Evolutionary conservation across 805 yeast genomes (phyloP).

Genomic region (Grigorovia transvaalensis): DNA sequence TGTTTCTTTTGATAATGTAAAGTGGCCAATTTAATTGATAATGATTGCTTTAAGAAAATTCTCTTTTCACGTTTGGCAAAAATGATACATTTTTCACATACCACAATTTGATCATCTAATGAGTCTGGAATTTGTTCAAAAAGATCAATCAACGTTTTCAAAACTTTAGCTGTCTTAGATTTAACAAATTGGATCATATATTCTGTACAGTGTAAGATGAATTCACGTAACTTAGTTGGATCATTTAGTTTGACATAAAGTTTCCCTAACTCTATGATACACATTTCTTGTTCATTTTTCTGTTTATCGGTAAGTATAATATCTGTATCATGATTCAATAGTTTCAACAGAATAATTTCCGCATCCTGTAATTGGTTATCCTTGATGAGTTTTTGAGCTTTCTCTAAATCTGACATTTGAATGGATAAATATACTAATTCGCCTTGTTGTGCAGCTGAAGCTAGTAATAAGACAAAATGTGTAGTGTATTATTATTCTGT

Average conservation of each 20-base stretch:
- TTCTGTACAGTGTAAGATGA: slow-evolving; percentile 58
- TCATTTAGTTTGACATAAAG: slow-evolving; percentile 46
- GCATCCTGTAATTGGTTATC: slow-evolving; percentile 45
- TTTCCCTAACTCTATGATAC: slow-evolving; percentile 67
- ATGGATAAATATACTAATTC: too few relatives aligned
- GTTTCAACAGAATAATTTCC: slow-evolving; percentile 45
- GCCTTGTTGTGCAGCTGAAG: too few relatives aligned
- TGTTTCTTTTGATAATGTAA: slow-evolving; percentile 55
- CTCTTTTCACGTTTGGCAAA: slow-evolving; percentile 83
- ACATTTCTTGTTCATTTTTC: slow-evolving; percentile 50
- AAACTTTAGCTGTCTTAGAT: slow-evolving; percentile 88
- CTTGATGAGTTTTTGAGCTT: slow-evolving; percentile 51
- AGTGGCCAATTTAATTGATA: slow-evolving; percentile 74
- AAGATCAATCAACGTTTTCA: slow-evolving; percentile 68
- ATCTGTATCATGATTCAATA: slow-evolving; percentile 31
- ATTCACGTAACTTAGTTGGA: slow-evolving; percentile 41
- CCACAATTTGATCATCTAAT: slow-evolving; percentile 57
- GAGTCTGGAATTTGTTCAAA: slow-evolving; percentile 55
- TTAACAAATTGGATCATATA: slow-evolving; percentile 78
- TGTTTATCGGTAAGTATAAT: slow-evolving; percentile 27
- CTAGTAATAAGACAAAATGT: too few relatives aligned
- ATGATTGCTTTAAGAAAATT: slow-evolving; percentile 77
- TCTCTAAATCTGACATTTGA: slow-evolving; percentile 32
- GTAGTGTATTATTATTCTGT: too few relatives aligned
- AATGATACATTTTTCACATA: slow-evolving; percentile 69